Evolutionary conservation across 805 yeast genomes (phyloP).

Genomic region (Yarrowia keelungensis): DNA sequence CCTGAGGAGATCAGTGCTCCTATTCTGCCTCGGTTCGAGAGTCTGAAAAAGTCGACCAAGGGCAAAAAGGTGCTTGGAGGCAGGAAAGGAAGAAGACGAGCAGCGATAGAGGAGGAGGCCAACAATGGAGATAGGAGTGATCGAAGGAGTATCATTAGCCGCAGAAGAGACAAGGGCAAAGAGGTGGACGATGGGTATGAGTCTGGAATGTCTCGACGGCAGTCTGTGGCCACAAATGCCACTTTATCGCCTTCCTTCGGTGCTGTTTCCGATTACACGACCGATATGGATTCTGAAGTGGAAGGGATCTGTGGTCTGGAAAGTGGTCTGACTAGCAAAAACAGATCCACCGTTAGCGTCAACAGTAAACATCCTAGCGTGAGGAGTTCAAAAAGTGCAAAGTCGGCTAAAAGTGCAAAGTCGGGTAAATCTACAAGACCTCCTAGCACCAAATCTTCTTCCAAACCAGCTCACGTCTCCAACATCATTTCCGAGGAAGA

Average conservation of each 20-base stretch:
- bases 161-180: not conserved
- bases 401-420: not conserved
- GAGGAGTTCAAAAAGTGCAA: not conserved
- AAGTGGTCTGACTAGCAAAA: not conserved
- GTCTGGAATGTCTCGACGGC: not conserved
- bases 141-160: not conserved
- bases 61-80: not conserved
- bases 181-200: slow-evolving; percentile 11
- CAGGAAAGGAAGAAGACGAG: slow-evolving; percentile 14
- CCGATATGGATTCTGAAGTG: not conserved
- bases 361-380: not conserved
- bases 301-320: slow-evolving; percentile 14
- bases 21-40: slow-evolving; percentile 8
- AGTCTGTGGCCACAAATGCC: not conserved
- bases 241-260: not conserved
- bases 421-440: not conserved
- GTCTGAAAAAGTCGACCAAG: slow-evolving; percentile 15
- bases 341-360: not conserved
- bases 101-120: slow-evolving; percentile 17
- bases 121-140: not conserved
- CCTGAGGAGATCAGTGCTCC: slow-evolving; percentile 30
- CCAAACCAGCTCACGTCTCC: not conserved
- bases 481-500: slow-evolving; percentile 1
- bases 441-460: not conserved
- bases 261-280: not conserved